These are phyloP conservation scores for Rhynchosporium agropyri DNA, from an alignment of 2,329 filamentous ascomycete genomes.

Conservation along the genomic window DNA sequence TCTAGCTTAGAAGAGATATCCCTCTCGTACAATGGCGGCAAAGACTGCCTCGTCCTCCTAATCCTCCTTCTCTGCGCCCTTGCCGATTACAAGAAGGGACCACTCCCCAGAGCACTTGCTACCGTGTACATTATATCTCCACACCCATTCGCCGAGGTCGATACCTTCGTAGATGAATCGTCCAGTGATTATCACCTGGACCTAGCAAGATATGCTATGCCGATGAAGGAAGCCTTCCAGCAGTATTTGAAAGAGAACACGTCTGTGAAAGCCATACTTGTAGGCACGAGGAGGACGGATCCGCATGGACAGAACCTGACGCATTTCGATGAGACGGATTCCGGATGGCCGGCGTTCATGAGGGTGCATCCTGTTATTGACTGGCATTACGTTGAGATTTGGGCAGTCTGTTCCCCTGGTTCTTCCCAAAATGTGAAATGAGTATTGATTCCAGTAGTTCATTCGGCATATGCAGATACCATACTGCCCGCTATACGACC, in stretches of 20 bases:
- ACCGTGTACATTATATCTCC: conserved; percentile 87
- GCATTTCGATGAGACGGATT: conserved; percentile 85
- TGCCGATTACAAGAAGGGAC: conserved; percentile 23
- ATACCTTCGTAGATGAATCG: conserved; percentile 75
- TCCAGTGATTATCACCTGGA: conserved; percentile 72
- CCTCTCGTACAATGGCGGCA: conserved; percentile 95
- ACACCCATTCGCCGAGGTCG: conserved; percentile 84
- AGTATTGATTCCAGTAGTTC: conserved; percentile 57
- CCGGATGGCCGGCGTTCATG: conserved; percentile 90
- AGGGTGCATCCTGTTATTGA: conserved; percentile 94
- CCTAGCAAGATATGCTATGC: conserved; percentile 71
- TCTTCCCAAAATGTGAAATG: neutral
- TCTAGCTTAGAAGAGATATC: conserved; percentile 75
- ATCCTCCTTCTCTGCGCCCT: conserved; percentile 77
- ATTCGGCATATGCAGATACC: conserved; percentile 76
- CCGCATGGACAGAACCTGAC: conserved; percentile 80
- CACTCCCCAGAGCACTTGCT: conserved; percentile 57
- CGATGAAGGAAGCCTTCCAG: conserved; percentile 81
- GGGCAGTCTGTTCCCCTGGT: conserved; percentile 61
- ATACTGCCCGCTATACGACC: conserved; percentile 87
- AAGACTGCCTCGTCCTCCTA: conserved; percentile 93
- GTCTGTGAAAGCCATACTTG: conserved; percentile 75
- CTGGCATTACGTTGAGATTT: conserved; percentile 95
- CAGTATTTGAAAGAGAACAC: conserved; percentile 70
- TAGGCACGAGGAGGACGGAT: conserved; percentile 88